Conservation (phyloP, 83 land plant genomes). For the Picea mariana region DNA sequence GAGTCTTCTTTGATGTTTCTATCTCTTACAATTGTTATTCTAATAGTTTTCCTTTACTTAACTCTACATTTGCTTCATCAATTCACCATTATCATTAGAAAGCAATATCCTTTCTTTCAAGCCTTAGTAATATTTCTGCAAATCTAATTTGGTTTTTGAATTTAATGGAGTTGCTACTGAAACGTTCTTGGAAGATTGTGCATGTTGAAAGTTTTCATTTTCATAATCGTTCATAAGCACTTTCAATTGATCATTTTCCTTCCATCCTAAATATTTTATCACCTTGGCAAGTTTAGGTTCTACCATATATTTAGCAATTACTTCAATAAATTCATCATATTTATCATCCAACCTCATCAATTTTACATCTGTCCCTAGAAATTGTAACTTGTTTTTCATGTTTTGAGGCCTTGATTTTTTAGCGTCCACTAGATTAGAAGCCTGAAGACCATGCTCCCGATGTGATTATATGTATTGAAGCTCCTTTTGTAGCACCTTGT, state of each 20-base stretch:
- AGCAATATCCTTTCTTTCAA: conserved; percentile 67
- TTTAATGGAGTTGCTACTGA: background rate
- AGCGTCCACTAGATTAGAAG: background rate
- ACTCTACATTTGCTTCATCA: conserved; percentile 72
- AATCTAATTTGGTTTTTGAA: conserved; percentile 59
- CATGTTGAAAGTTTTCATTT: background rate
- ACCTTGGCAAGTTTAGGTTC: conserved; percentile 9
- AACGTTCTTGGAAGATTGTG: background rate
- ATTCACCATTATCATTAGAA: conserved; percentile 64
- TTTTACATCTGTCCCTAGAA: too few species aligned
- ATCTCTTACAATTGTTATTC: conserved; percentile 35
- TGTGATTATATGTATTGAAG: conserved; percentile 37
- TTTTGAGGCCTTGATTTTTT: background rate
- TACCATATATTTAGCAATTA: background rate
- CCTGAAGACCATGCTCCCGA: conserved; percentile 6
- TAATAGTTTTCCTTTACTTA: conserved; percentile 38
- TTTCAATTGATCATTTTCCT: conserved; percentile 8
- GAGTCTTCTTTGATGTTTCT: conserved; percentile 19
- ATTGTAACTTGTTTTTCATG: too few species aligned
- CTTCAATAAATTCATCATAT: too few species aligned
- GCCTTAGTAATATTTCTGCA: conserved; percentile 78
- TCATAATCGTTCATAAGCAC: background rate
- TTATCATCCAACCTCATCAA: too few species aligned
- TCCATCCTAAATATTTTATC: conserved; percentile 6
- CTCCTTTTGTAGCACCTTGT: conserved; percentile 78